These are phyloP conservation scores for Themeda triandra DNA, from an alignment of 176 grass and related monocot species.

Conservation along the genomic window DNA sequence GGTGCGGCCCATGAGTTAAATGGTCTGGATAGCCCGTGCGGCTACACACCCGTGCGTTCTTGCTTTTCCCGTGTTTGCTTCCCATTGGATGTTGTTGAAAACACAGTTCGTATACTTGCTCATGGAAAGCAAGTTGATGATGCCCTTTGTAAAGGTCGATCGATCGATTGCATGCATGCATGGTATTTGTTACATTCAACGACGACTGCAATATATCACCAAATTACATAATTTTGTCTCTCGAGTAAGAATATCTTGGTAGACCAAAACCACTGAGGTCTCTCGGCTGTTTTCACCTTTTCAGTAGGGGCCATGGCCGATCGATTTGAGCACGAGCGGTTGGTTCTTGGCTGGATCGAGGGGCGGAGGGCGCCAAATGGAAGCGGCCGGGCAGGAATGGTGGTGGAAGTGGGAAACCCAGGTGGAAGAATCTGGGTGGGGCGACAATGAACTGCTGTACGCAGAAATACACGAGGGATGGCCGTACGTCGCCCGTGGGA, in stretches of 20 bases:
- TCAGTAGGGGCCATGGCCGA: not conserved
- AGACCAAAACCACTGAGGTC: not conserved
- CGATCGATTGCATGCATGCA: not conserved
- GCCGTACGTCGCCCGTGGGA: too few relatives aligned
- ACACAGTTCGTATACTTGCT: conserved; percentile 8
- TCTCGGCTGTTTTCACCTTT: not conserved
- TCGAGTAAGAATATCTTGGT: not conserved
- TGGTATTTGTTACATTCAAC: conserved; percentile 12
- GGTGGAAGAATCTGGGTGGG: conserved; percentile 34
- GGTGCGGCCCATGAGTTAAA: too few relatives aligned
- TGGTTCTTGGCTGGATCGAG: not conserved
- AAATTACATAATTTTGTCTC: not conserved
- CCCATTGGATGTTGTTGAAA: conserved; percentile 35
- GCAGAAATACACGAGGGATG: conserved; percentile 1
- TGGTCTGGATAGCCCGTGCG: too few relatives aligned
- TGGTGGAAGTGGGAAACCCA: conserved; percentile 23
- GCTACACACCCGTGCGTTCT: too few relatives aligned
- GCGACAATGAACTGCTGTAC: conserved; percentile 34
- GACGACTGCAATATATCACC: not conserved
- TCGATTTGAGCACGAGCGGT: not conserved
- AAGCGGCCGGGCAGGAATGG: not conserved
- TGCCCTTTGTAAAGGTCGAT: conserved; percentile 38
- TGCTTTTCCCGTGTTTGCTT: conserved; percentile 58
- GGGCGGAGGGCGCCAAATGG: not conserved
- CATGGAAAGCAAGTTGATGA: conserved; percentile 22